Evolutionary conservation across 306 rosid species (phyloP).

Genomic region (Prosopis cineraria): DNA sequence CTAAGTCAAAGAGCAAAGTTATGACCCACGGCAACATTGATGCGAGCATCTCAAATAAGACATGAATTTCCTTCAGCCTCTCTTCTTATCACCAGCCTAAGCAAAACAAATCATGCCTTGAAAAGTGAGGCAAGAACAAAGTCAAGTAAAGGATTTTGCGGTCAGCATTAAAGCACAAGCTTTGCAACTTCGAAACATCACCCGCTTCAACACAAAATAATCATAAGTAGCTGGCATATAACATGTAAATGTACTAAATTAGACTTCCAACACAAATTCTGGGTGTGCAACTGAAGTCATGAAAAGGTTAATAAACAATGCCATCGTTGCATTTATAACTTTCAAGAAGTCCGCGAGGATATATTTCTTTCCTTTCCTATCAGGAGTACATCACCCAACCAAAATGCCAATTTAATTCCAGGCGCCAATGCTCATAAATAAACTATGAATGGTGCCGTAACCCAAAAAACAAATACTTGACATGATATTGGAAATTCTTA

Average conservation of each 20-base stretch:
- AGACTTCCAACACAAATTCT: neutral
- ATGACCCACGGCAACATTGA: neutral
- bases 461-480: neutral
- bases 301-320: conserved; percentile 3
- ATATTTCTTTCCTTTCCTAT: neutral
- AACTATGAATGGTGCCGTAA: neutral
- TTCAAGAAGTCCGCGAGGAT: neutral
- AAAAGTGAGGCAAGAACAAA: neutral
- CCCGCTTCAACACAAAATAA: neutral
- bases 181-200: neutral
- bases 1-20: neutral
- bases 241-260: neutral
- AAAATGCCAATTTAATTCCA: neutral
- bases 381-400: neutral
- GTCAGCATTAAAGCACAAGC: neutral
- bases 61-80: neutral
- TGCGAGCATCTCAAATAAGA: neutral
- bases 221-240: neutral
- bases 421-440: neutral
- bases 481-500: neutral
- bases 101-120: neutral
- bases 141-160: neutral
- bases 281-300: neutral
- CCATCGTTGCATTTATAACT: neutral
- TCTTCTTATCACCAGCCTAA: neutral